Percentiles rank a stretch among this genome's conserved stretches.
phyloP scores from a whole-genome alignment of 225 moss, liverwort and hornwort genomes.

The Physcomitrellopsis africana region DNA sequence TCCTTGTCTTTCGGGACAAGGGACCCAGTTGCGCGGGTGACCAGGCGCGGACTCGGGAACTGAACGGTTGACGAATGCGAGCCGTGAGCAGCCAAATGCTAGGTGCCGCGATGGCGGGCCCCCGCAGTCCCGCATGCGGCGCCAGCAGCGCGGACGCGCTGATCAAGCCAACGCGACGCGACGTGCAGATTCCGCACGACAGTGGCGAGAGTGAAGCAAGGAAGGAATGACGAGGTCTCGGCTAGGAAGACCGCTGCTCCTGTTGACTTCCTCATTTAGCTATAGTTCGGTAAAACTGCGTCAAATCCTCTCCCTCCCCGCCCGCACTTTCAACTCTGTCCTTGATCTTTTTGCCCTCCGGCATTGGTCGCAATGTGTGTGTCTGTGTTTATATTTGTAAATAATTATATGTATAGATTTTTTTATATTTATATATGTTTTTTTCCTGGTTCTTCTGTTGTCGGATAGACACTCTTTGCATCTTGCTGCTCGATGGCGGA shows the following conservation, averaged over 20 bases:
- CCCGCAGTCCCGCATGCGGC: neutral
- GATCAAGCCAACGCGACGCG: neutral
- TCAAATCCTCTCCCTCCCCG: too few species aligned
- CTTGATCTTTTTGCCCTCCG: too few species aligned
- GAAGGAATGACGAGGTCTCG: neutral
- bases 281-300: too few species aligned
- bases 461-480: too few species aligned
- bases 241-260: neutral
- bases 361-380: too few species aligned
- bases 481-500: too few species aligned
- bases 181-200: slow-evolving; percentile 1
- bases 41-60: neutral
- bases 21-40: neutral
- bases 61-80: neutral
- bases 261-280: neutral
- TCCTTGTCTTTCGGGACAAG: neutral
- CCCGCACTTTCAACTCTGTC: too few species aligned
- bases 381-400: too few species aligned
- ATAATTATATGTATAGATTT: too few species aligned
- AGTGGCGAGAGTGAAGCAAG: too few species aligned
- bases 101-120: neutral
- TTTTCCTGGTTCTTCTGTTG: too few species aligned
- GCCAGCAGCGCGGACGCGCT: neutral
- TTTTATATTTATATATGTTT: too few species aligned
- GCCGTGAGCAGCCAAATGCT: neutral